phyloP scores from a whole-genome alignment of 768 basidiomycete genomes.

The Boletellus sp. region DNA sequence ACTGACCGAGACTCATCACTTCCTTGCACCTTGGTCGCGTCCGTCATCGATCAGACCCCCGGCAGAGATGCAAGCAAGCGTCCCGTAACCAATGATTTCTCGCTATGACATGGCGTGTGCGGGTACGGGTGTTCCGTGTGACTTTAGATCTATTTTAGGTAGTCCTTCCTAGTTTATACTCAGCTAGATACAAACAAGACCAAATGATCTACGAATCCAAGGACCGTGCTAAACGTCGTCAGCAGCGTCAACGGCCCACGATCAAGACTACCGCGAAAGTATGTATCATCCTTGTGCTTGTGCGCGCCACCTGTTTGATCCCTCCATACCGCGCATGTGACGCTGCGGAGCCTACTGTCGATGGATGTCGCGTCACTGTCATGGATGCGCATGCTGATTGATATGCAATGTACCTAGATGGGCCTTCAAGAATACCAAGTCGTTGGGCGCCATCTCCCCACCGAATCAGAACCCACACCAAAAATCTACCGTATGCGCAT shows the following conservation, averaged over 20 bases:
- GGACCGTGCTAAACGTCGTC: constrained; percentile 19
- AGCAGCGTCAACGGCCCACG: constrained; percentile 28
- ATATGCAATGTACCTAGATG: constrained; percentile 46
- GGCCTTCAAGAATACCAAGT: constrained; percentile 91
- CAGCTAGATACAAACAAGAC: constrained; percentile 21
- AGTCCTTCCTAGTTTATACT: constrained; percentile 3
- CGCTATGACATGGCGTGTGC: too few species aligned
- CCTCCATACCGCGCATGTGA: neutral
- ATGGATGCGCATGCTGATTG: constrained; percentile 24
- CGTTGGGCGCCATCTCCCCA: constrained; percentile 95
- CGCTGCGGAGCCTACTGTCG: constrained; percentile 5
- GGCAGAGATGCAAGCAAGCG: too few species aligned
- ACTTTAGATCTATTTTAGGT: neutral
- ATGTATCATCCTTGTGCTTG: constrained; percentile 11
- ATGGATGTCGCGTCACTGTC: constrained; percentile 30
- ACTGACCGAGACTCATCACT: too few species aligned
- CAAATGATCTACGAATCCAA: constrained; percentile 23
- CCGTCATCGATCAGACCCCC: too few species aligned
- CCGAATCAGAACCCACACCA: constrained; percentile 86
- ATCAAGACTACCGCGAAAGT: constrained; percentile 28
- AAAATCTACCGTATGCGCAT: constrained; percentile 99
- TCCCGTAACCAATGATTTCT: too few species aligned
- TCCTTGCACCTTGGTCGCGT: too few species aligned
- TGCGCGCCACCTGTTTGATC: neutral
- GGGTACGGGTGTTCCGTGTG: too few species aligned